phyloP scores from a whole-genome alignment of 129 eudicot species.

The Scalesia atractyloides region DNA sequence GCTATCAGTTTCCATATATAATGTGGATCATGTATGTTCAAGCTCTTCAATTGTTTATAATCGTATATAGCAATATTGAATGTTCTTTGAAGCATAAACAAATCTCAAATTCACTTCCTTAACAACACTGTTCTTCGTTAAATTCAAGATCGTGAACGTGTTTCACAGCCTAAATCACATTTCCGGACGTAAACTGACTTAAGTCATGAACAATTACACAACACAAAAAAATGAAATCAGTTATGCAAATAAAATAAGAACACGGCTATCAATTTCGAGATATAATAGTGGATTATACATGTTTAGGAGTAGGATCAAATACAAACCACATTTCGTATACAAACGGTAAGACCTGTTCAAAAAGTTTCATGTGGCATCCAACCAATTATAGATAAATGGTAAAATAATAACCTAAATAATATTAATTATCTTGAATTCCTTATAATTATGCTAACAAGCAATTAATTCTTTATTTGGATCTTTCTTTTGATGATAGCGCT shows the following conservation, averaged over 20 bases:
- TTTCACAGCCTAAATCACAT: conserved; percentile 20
- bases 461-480: no score
- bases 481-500: no score
- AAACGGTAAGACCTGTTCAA: no score
- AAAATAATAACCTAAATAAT: no score
- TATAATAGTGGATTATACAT: no score
- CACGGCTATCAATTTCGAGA: neutral
- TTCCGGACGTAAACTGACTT: neutral
- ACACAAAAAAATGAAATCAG: neutral
- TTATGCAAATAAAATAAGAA: neutral
- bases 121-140: neutral
- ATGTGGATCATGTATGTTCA: neutral
- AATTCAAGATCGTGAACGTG: conserved; percentile 1
- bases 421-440: no score
- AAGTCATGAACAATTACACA: neutral
- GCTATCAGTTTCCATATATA: conserved; percentile 2
- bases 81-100: neutral
- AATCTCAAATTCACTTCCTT: neutral
- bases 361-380: no score
- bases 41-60: conserved; percentile 13
- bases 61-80: conserved; percentile 2
- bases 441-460: no score
- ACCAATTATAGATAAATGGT: no score
- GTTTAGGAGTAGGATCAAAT: no score
- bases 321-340: no score